Conservation (phyloP, 176 grass and related monocot species). For the Oryza longistaminata region DNA sequence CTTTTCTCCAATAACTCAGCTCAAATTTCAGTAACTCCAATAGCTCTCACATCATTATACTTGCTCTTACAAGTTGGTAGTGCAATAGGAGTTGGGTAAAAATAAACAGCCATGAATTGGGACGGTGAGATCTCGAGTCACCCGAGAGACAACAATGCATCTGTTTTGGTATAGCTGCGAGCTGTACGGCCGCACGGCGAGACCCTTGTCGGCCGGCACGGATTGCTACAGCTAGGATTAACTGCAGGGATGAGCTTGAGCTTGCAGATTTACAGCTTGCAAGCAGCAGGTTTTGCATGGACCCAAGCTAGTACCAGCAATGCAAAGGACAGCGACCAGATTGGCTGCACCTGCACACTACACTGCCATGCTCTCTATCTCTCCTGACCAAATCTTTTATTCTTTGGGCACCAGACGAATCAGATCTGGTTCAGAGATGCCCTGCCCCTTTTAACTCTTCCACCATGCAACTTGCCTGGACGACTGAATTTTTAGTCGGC, state of each 20-base stretch:
- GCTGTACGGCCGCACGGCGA: background rate
- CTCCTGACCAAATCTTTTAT: slow-evolving; percentile 29
- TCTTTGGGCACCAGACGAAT: slow-evolving; percentile 20
- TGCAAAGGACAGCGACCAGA: slow-evolving; percentile 1
- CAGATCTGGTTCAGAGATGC: slow-evolving; percentile 8
- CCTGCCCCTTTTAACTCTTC: background rate
- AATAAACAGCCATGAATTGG: background rate
- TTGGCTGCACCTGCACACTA: background rate
- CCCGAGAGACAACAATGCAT: background rate
- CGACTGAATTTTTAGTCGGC: background rate
- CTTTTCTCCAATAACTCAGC: no score
- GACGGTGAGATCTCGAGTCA: background rate
- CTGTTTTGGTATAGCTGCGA: no score
- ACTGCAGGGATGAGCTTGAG: slow-evolving; percentile 18
- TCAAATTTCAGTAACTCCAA: no score
- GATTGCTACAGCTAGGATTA: background rate
- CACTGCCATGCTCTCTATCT: slow-evolving; percentile 4
- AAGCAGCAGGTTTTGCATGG: slow-evolving; percentile 3
- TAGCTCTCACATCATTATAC: no score
- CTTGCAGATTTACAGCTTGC: slow-evolving; percentile 16
- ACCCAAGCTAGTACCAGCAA: background rate
- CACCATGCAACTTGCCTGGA: background rate
- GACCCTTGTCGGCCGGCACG: slow-evolving; percentile 21
- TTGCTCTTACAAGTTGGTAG: no score
- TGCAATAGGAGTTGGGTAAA: background rate